Base-by-base conservation (phyloP, 108 stramenopile species). In the Pseudonitzschia multiseries region DNA sequence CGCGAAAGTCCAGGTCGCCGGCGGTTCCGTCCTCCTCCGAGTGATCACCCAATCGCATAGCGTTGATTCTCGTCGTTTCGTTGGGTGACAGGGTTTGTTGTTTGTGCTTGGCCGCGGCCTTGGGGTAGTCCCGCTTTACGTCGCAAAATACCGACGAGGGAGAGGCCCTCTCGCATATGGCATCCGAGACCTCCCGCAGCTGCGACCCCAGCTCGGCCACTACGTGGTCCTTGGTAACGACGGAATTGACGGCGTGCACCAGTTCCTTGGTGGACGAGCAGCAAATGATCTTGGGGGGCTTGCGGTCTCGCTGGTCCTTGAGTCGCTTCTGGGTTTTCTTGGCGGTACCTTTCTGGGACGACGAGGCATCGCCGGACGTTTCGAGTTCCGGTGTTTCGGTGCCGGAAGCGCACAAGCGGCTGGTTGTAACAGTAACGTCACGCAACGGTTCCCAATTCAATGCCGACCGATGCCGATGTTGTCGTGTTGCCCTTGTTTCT, bases 181-280 rank as follows among this genome's bases (percentile, higher is more conserved):
- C 46, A 22, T 53, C 79, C n/a, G 83, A 84, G 28, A 73, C 69
- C 20, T 81, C 79, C 36, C 83, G 68, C 22, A 84, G 68, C 71
- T 81, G 80, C n/a, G 79, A 73, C 65, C 83, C 83, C 5, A 84
- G 50, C 59, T 84, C 83, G 13, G 80, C 83, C 10, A 84, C 83
- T 1, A 42, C n/a, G 54, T 56, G 43, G 31, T 65, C 21, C 24
- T 63, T 8, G 18, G 53, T 22, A 24, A 75, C 44, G 14, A 59
- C 26, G 31, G 42, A 21, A 12, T 64, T 27, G n/a, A 77, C 59
- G 52, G 76, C 68, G 21, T 64, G 69, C 24, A 64, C 33, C 17
- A 79, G 46, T 57, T 79, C 79, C 46, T 69, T 67, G 26, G 79
- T 54, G 18, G 79, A 62, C 15, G 57, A 32, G 32, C 71, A 78